Percentiles rank a stretch among this genome's conserved stretches.
Conservation (phyloP, 495 filamentous ascomycete species). For the Talaromyces wortmannii region DNA sequence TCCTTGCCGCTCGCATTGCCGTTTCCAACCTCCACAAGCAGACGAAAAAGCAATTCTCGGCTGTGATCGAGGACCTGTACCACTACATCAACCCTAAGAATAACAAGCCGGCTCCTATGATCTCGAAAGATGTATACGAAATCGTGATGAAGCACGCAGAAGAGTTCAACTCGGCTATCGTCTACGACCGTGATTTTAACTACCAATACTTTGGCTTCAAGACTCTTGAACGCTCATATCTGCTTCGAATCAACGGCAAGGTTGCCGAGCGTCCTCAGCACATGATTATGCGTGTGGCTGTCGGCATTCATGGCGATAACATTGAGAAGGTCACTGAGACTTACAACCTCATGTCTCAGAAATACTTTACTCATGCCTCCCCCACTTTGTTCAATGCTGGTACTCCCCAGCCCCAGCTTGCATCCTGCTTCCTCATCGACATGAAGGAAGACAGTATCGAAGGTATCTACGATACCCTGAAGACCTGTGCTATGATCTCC, state of each 20-base stretch:
- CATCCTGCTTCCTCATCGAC: slow-evolving; percentile 95
- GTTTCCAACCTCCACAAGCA: slow-evolving; percentile 99
- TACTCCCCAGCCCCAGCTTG: slow-evolving; percentile 86
- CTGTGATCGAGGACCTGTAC: slow-evolving; percentile 87
- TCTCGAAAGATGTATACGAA: slow-evolving; percentile 80
- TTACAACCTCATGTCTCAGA: slow-evolving; percentile 96
- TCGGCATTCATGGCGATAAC: slow-evolving; percentile 92
- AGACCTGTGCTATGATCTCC: slow-evolving; percentile 99
- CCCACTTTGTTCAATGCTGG: slow-evolving; percentile 97
- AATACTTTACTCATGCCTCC: slow-evolving; percentile 96
- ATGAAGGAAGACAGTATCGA: slow-evolving; percentile 99
- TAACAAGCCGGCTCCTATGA: slow-evolving; percentile 79
- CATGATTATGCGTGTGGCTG: slow-evolving; percentile 98
- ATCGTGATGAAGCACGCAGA: slow-evolving; percentile 91
- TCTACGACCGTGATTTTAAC: slow-evolving; percentile 99
- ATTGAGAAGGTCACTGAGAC: slow-evolving; percentile 93
- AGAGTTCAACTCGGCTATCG: slow-evolving; percentile 95
- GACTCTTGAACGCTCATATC: slow-evolving; percentile 95
- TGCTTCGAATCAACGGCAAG: slow-evolving; percentile 85
- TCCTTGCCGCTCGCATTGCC: slow-evolving; percentile 95
- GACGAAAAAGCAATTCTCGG: slow-evolving; percentile 98
- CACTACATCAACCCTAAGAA: slow-evolving; percentile 97
- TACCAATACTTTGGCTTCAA: slow-evolving; percentile 99
- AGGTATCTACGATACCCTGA: slow-evolving; percentile 97
- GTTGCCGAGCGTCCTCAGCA: slow-evolving; percentile 96